Evolutionary conservation across 1,284 basidiomycete species (phyloP), one percentile per base, ranked within the genome.

Genomic region (Ceratobasidium sp.): DNA sequence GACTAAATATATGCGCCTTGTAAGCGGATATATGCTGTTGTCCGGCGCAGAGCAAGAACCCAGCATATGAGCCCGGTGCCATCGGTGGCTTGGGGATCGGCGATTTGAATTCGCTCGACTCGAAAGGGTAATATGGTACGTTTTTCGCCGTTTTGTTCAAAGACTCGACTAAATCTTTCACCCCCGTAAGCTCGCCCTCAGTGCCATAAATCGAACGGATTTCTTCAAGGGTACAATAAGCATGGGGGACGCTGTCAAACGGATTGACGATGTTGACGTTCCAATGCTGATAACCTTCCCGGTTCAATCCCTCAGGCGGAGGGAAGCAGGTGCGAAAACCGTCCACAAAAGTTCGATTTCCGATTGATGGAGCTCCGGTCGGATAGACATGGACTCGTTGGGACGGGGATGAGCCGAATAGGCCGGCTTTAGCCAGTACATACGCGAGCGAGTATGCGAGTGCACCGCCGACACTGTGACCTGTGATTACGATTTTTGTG

Each of bases 11-110:
- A 26, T 60, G 28, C 58, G 58, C 58, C 58, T 60, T 28, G 58
- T 60, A 60, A 15, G 58, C 58, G 26, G 58, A 60, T 33, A 60
- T 60, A 60, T 60, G 58, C 58, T 60, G 58, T 26, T 60, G 58
- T 18, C 26, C 58, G 18, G 58, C 58, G 58, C 58, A 60, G 26
- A 60, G 26, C 26, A 60, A 60, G 58, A 60, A 60, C 58, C 58
- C 58, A 39, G 18, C 26, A 28, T 26, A 28, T 26, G 58, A 60
- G 58, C 58, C 58, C 13, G 58, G 58, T 26, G 58, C 26, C 10
- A 60, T 28, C 13, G 58, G 58, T 60, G 58, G 58, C 18, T 28
- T 60, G 58, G 58, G 58, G 5, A 60, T 26, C 13, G 58, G 58
- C 13, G 58, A 60, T 26, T 28, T 18, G 28, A 60, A 60, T 39